Percentiles rank a stretch among this genome's conserved stretches.
These are phyloP conservation scores for Trichoderma oligosporum DNA, from an alignment of 2,329 filamentous ascomycete genomes.

Conservation along the genomic window DNA sequence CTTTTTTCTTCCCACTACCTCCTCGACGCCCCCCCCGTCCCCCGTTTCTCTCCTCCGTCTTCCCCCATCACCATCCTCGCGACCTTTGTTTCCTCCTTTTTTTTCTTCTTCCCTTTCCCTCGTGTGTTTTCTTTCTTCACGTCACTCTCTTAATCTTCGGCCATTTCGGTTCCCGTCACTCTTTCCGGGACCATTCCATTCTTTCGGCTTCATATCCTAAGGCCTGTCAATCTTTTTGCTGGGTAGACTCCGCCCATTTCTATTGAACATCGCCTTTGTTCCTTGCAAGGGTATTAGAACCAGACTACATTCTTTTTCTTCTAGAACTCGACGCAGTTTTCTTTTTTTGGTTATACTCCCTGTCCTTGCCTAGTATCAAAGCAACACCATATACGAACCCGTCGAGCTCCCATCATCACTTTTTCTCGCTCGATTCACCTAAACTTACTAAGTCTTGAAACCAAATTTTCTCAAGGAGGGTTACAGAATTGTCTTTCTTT, in stretches of 20 bases:
- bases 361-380: conserved; percentile 13
- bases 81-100: conserved; percentile 35
- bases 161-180: conserved; percentile 48
- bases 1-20: conserved; percentile 25
- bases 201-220: conserved; percentile 35
- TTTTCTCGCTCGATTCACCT: background rate
- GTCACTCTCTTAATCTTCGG: conserved; percentile 50
- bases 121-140: conserved; percentile 42
- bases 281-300: conserved; percentile 24
- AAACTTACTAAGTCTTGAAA: background rate
- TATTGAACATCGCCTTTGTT: conserved; percentile 21
- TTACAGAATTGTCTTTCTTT: background rate
- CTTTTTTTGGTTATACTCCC: conserved; percentile 19
- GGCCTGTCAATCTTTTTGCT: conserved; percentile 18
- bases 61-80: conserved; percentile 33
- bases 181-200: conserved; percentile 48
- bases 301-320: conserved; percentile 27
- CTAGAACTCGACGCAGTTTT: conserved; percentile 20
- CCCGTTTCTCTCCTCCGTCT: conserved; percentile 36
- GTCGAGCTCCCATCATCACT: background rate
- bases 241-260: conserved; percentile 19
- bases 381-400: conserved; percentile 11
- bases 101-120: conserved; percentile 36
- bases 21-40: conserved; percentile 37
- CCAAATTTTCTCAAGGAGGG: background rate